Conservation (phyloP, 345 rosid genomes). For the Barbarea vulgaris region DNA sequence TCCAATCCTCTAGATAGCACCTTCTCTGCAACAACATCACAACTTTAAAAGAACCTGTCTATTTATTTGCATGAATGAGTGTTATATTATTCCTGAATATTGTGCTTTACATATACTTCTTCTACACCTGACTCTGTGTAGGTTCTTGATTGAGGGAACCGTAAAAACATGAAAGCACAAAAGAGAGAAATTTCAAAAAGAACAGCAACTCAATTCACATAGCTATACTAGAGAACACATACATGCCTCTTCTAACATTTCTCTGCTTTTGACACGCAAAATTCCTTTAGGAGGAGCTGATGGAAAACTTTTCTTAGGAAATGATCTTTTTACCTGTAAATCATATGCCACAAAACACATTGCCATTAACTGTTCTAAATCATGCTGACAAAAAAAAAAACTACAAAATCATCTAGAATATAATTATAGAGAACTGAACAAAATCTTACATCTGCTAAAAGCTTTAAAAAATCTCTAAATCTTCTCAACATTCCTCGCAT, state of each 20-base stretch:
- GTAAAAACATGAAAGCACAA: background rate
- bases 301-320: conserved; percentile 77
- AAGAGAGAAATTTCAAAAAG: background rate
- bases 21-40: conserved; percentile 76
- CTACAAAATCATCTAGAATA: too few relatives aligned
- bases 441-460: conserved; percentile 75
- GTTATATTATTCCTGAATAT: background rate
- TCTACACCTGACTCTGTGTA: background rate
- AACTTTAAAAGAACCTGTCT: background rate
- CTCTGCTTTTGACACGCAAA: conserved; percentile 81
- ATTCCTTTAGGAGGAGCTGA: conserved; percentile 95
- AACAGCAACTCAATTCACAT: background rate
- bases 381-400: background rate
- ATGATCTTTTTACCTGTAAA: conserved; percentile 74
- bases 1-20: conserved; percentile 91
- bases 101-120: conserved; percentile 11
- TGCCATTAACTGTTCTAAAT: background rate
- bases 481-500: conserved; percentile 72
- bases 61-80: background rate
- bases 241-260: conserved; percentile 86
- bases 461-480: conserved; percentile 90
- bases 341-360: conserved; percentile 3
- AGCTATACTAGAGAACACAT: conserved; percentile 20
- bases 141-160: background rate
- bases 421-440: background rate